A percentile compares a stretch with the other conserved stretches of the same genome.
These are phyloP conservation scores for Aleurites moluccanus DNA, from an alignment of 441 rosid species.

Conservation along the genomic window DNA sequence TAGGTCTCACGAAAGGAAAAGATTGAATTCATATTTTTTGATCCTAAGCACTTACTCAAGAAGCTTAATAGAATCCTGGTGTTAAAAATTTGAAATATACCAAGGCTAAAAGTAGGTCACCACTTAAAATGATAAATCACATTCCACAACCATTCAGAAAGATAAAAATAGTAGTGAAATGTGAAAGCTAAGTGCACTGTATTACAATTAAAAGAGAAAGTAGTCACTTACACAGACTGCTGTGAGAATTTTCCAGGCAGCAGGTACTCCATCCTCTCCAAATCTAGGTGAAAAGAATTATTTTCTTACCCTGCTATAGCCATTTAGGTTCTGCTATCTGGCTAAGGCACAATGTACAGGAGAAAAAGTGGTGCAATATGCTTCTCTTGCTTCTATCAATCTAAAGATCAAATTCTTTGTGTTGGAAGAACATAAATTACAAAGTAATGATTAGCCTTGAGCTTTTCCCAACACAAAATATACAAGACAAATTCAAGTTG, in stretches of 20 bases:
- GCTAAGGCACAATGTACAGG: not conserved
- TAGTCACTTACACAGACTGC: not conserved
- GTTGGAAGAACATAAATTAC: not conserved
- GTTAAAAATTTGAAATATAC: too few species aligned
- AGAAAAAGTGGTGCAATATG: not conserved
- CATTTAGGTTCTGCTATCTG: not conserved
- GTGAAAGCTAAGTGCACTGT: not conserved
- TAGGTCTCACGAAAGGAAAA: too few species aligned
- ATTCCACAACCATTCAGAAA: not conserved
- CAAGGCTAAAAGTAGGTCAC: not conserved
- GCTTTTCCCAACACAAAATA: not conserved
- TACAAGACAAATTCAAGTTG: not conserved
- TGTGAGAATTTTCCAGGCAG: not conserved
- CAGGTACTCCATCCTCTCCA: not conserved
- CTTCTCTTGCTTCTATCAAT: not conserved
- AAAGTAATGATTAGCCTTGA: not conserved
- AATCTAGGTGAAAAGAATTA: not conserved
- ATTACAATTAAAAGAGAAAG: not conserved
- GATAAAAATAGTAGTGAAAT: not conserved
- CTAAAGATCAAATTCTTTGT: not conserved
- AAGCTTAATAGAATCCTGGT: not conserved
- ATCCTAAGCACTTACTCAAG: too few species aligned
- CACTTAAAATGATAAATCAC: not conserved
- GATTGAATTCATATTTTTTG: too few species aligned
- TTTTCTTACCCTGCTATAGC: not conserved